phyloP scores from a whole-genome alignment of 2,329 filamentous ascomycete species.

The Claviceps humidiphila region DNA sequence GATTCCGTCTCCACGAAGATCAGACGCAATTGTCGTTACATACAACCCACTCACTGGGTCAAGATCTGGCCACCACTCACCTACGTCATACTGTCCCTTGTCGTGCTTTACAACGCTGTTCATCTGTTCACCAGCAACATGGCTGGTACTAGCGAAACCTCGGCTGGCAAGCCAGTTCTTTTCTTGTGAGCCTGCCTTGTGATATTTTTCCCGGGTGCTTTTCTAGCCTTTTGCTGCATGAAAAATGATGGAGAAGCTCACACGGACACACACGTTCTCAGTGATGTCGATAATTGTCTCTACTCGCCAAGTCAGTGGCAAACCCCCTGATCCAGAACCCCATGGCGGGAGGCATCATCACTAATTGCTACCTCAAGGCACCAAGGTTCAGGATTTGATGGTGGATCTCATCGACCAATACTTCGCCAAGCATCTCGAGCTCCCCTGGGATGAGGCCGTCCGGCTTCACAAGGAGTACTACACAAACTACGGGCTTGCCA shows the following conservation, averaged over 20 bases:
- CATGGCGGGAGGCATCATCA: background rate
- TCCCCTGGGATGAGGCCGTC: slow-evolving; percentile 66
- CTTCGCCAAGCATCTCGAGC: slow-evolving; percentile 55
- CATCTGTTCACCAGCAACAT: slow-evolving; percentile 6
- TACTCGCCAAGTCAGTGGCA: slow-evolving; percentile 64
- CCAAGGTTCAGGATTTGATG: slow-evolving; percentile 82
- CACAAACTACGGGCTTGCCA: slow-evolving; percentile 89
- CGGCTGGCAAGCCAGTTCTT: slow-evolving; percentile 24
- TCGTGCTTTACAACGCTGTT: too few relatives aligned
- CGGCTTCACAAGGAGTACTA: slow-evolving; percentile 87
- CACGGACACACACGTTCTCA: slow-evolving; percentile 27
- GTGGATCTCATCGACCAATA: slow-evolving; percentile 60
- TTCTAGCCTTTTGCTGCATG: too few relatives aligned
- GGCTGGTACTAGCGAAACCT: slow-evolving; percentile 22
- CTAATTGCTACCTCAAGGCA: slow-evolving; percentile 31
- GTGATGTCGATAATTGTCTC: slow-evolving; percentile 97
- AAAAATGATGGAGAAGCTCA: background rate
- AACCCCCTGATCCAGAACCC: background rate
- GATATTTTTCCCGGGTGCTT: background rate
- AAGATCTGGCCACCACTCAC: background rate
- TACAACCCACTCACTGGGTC: background rate
- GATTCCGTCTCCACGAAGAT: too few relatives aligned
- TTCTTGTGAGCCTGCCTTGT: slow-evolving; percentile 24
- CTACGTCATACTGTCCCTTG: background rate
- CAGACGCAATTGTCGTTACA: too few relatives aligned